phyloP scores from a whole-genome alignment of 768 basidiomycete species.

The Lanmaoa rubissima region DNA sequence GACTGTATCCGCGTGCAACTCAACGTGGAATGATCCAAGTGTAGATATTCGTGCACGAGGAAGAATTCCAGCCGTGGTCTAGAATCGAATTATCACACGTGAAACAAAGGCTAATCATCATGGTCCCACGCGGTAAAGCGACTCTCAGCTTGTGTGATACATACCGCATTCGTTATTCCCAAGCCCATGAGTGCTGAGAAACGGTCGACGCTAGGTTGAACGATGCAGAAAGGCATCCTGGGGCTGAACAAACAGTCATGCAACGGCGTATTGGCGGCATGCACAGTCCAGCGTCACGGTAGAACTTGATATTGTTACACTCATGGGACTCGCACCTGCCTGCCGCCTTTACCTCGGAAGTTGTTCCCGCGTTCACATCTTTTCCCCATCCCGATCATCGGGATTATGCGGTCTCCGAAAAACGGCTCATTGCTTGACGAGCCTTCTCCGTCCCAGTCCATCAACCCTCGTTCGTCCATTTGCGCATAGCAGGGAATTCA shows the following conservation, averaged over 20 bases:
- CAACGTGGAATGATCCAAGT: background rate
- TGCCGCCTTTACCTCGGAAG: constrained; percentile 39
- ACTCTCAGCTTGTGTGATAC: too few species aligned
- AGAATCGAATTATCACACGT: background rate
- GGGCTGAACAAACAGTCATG: background rate
- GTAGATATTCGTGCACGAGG: background rate
- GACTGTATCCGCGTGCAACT: background rate
- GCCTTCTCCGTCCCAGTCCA: constrained; percentile 53
- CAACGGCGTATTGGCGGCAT: too few species aligned
- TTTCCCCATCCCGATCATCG: constrained; percentile 37
- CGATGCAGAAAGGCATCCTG: background rate
- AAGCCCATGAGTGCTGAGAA: background rate
- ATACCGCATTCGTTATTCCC: background rate
- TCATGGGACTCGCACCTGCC: constrained; percentile 20
- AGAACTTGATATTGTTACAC: too few species aligned
- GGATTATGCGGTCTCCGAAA: constrained; percentile 69
- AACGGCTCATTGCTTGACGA: constrained; percentile 52
- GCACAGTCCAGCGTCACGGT: too few species aligned
- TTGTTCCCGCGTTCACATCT: constrained; percentile 55
- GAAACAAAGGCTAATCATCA: background rate
- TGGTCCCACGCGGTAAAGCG: background rate
- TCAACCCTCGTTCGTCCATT: constrained; percentile 51
- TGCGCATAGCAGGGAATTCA: constrained; percentile 48
- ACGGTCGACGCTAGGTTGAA: background rate
- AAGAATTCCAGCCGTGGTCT: background rate